Evolutionary conservation across 345 rosid genomes (phyloP), one percentile per base, ranked within the genome.

Genomic region (Raphanus sativus): DNA sequence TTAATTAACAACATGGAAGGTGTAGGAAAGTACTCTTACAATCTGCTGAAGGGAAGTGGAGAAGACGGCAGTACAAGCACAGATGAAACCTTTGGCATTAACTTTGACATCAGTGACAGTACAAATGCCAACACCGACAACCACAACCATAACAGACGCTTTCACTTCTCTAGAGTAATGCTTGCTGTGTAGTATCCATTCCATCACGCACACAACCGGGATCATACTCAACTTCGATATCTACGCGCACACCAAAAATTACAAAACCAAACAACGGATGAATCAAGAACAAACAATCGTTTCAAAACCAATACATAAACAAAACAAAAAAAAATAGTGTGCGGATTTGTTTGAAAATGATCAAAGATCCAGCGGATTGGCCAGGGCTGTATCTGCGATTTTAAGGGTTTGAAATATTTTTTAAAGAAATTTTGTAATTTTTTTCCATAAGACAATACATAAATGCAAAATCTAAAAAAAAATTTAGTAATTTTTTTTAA

Each of bases 221-320:
- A 94, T 91, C 98, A 94, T 94, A 73, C 95, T 91, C 76, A 94
- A 84, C 76, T 94, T 94, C 70, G 98, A 94, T 73, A 94, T 94
- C 97, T 94, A 77, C 26, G 38, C 38, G 6, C 42, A 8, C 0
- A 36, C 8, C 3, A 36, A 36, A 2, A 34, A 21, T 21, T 21
- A 21, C 1, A 21, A 21, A 21, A 21, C 21, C 21, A 21, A 21
- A 21, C 0, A 0, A 28, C 7, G 17, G 7, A 8, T n/a, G 10
- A 67, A 65, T 48, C 40, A 74, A 69, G 28, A 50, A 62, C 61
- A 40, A 67, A 2, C n/a, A 69, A 38, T 4, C 62, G 63, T 6
- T n/a, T 2, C 13, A 64, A 48, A 50, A 3, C 24, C 2, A 50
- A 50, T n/a, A 15, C 8, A 5, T 5, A 50, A 48, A 32, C 34